Percentiles rank a stretch among this genome's conserved stretches.
Conservation (phyloP, 768 basidiomycete genomes). For the Suillus fuscotomentosus region DNA sequence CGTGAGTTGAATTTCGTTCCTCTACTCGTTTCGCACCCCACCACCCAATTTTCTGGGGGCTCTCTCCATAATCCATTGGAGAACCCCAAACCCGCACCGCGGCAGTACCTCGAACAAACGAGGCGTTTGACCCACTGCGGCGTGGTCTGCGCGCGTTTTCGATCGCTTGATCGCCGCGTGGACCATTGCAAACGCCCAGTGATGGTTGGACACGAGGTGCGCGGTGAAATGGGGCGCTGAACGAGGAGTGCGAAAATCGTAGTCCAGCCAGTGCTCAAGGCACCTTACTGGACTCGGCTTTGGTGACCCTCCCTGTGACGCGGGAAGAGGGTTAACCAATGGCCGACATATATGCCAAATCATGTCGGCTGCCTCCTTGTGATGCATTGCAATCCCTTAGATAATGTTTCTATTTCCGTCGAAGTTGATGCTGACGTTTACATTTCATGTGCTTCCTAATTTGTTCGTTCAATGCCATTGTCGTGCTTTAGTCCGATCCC, state of each 20-base stretch:
- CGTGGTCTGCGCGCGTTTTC: constrained; percentile 82
- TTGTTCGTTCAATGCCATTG: constrained; percentile 22
- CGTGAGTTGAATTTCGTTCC: constrained; percentile 83
- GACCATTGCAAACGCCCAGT: constrained; percentile 64
- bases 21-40: constrained; percentile 90
- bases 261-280: constrained; percentile 24
- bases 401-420: constrained; percentile 32
- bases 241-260: constrained; percentile 82
- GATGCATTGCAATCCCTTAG: constrained; percentile 34
- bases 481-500: constrained; percentile 67
- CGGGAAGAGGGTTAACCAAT: constrained; percentile 51
- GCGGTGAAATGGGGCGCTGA: constrained; percentile 98
- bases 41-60: constrained; percentile 98
- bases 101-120: constrained; percentile 71
- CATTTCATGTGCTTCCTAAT: constrained; percentile 47
- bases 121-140: constrained; percentile 81
- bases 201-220: constrained; percentile 84
- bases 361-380: constrained; percentile 59
- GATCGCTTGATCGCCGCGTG: constrained; percentile 93
- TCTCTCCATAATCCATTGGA: constrained; percentile 85
- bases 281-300: constrained; percentile 21
- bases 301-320: constrained; percentile 67
- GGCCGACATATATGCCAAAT: constrained; percentile 62
- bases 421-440: constrained; percentile 62
- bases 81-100: constrained; percentile 94